Conservation (phyloP, 345 rosid species). For the Gossypium raimondii region DNA sequence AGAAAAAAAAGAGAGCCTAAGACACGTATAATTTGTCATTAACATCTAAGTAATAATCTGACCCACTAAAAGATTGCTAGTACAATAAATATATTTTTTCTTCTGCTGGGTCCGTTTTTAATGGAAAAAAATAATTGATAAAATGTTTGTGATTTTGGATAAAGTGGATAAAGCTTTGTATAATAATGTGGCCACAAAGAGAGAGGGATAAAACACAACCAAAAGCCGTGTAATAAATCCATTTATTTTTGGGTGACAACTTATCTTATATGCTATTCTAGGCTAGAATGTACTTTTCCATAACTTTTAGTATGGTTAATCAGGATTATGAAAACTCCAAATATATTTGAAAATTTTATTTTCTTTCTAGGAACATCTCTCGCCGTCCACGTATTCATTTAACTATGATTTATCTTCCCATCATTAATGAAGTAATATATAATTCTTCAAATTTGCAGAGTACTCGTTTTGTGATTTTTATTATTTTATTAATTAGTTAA, state of each 20-base stretch:
- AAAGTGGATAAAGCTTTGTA: constrained; percentile 16
- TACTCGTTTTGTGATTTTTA: too few species aligned
- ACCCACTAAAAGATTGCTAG: background rate
- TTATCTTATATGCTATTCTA: constrained; percentile 4
- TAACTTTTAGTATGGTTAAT: too few species aligned
- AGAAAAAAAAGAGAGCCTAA: too few species aligned
- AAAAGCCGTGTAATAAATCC: too few species aligned
- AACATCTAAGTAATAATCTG: background rate
- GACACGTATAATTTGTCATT: too few species aligned
- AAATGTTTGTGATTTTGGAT: constrained; percentile 11
- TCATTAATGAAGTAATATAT: background rate
- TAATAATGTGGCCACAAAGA: background rate
- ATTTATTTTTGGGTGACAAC: background rate
- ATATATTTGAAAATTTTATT: background rate
- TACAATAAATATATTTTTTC: background rate
- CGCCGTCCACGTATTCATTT: constrained; percentile 22
- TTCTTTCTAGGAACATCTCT: background rate
- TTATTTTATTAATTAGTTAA: too few species aligned
- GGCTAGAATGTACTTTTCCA: constrained; percentile 12
- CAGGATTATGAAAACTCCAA: too few species aligned
- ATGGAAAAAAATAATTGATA: background rate
- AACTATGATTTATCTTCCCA: background rate
- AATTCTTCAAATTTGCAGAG: too few species aligned
- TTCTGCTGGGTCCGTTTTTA: background rate
- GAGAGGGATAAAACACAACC: too few species aligned